phyloP scores from a whole-genome alignment of 139 green algal species.

The Gonium pectorale region DNA sequence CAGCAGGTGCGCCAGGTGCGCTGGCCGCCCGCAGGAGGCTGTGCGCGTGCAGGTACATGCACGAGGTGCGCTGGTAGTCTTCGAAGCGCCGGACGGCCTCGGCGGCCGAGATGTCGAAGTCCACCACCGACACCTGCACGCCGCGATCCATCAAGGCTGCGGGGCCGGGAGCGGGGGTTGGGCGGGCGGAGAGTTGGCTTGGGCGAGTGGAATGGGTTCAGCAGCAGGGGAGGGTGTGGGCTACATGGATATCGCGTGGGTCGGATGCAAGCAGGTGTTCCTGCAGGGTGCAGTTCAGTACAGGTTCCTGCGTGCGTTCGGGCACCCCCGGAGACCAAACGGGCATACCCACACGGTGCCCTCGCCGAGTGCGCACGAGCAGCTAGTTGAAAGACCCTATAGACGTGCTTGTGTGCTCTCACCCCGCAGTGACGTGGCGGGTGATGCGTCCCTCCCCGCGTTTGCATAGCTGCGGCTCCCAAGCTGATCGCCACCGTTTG shows the following conservation, averaged over 20 bases:
- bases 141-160: slow-evolving; percentile 14
- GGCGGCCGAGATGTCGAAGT: slow-evolving; percentile 5
- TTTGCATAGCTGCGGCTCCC: background rate
- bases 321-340: too few relatives aligned
- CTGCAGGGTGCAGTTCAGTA: background rate
- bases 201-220: too few relatives aligned
- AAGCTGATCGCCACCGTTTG: background rate
- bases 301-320: background rate
- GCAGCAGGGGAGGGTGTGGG: background rate
- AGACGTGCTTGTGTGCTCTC: background rate
- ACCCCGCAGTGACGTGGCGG: background rate
- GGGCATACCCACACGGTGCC: too few relatives aligned
- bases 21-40: background rate
- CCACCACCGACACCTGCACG: slow-evolving; percentile 6
- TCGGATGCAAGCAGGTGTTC: background rate
- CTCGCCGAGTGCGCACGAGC: background rate
- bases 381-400: background rate
- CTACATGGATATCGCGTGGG: background rate
- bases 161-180: background rate
- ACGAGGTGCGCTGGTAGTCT: slow-evolving; percentile 19
- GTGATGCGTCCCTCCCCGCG: background rate
- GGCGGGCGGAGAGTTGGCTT: background rate
- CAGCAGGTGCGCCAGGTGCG: background rate
- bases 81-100: slow-evolving; percentile 37
- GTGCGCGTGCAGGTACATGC: slow-evolving; percentile 36